Evolutionary conservation across 257 asterid species (phyloP).

Genomic region (Lantana camara): DNA sequence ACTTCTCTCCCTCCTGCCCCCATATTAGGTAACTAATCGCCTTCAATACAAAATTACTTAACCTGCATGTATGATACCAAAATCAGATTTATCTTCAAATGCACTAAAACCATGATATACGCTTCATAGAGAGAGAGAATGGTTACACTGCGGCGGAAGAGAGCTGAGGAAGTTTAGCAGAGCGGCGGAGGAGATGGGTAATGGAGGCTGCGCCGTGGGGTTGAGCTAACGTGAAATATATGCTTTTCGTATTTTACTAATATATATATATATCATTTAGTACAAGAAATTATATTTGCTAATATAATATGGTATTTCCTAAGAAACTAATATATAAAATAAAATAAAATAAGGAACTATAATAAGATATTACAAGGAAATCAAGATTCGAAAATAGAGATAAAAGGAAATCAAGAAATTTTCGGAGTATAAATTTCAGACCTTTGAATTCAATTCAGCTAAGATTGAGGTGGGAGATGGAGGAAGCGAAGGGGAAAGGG

Average conservation of each 20-base stretch:
- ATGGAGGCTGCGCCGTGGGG: background rate
- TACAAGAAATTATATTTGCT: too few species aligned
- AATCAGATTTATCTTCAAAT: background rate
- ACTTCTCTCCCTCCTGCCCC: constrained; percentile 55
- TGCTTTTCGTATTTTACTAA: too few species aligned
- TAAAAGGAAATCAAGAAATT: background rate
- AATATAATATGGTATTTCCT: background rate
- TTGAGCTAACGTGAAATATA: background rate
- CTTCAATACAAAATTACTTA: background rate
- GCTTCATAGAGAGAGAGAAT: background rate
- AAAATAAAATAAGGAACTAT: too few species aligned
- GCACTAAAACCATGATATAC: too few species aligned
- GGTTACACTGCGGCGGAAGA: background rate
- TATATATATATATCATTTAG: too few species aligned
- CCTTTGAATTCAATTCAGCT: too few species aligned
- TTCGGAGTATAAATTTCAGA: too few species aligned
- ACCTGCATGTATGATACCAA: background rate
- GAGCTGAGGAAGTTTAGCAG: constrained; percentile 1
- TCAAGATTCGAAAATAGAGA: background rate
- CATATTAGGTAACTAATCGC: constrained; percentile 31
- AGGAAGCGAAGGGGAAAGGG: constrained; percentile 32
- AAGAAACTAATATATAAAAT: too few species aligned
- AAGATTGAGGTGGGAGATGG: constrained; percentile 27
- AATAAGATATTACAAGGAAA: too few species aligned
- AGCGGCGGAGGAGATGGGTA: constrained; percentile 4